Conservation (phyloP, 73 alveolate genomes). For the Paramecium pentaurelia region DNA sequence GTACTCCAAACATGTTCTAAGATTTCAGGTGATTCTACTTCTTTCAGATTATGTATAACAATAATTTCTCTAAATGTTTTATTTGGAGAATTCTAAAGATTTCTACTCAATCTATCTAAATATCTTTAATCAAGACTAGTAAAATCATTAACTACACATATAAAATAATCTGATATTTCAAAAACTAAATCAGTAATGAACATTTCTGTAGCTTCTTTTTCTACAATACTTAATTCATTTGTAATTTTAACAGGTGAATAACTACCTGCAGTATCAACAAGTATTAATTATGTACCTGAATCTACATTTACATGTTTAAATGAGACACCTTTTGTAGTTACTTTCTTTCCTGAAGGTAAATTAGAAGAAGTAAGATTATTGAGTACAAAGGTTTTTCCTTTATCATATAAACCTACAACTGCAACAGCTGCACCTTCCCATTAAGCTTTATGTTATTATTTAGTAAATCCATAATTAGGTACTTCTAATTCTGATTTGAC, state of each 20-base stretch:
- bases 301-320: conserved; percentile 47
- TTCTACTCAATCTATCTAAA: conserved; percentile 33
- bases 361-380: not conserved
- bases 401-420: conserved; percentile 56
- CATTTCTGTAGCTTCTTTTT: conserved; percentile 57
- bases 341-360: conserved; percentile 54
- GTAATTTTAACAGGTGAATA: conserved; percentile 50
- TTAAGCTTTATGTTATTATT: not conserved
- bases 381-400: conserved; percentile 53
- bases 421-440: conserved; percentile 51
- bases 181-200: conserved; percentile 47
- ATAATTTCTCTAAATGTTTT: conserved; percentile 55
- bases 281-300: conserved; percentile 36
- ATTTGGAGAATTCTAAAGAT: not conserved
- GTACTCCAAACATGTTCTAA: conserved; percentile 51
- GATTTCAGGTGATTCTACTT: conserved; percentile 33
- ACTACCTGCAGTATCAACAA: conserved; percentile 61
- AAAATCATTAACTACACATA: conserved; percentile 63
- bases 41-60: conserved; percentile 59
- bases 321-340: conserved; percentile 51
- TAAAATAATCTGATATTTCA: conserved; percentile 54
- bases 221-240: conserved; percentile 39
- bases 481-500: not conserved
- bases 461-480: conserved; percentile 50
- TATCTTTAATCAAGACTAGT: conserved; percentile 57